Base-by-base conservation (phyloP, 805 yeast species). In the Torulaspora microellipsoides region DNA sequence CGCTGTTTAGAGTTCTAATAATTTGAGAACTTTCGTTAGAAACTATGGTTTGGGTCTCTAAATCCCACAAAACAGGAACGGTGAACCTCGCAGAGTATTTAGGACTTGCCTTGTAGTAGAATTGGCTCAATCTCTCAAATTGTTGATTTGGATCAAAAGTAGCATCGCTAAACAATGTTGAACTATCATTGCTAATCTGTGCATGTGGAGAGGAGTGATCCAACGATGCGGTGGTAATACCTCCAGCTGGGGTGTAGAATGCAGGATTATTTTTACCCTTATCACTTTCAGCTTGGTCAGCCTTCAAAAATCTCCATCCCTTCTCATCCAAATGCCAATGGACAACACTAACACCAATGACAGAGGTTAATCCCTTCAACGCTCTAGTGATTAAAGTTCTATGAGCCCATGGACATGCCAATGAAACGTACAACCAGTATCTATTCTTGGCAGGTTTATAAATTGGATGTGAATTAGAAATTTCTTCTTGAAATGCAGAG, bases 361-460 rank as follows among this genome's bases (percentile, higher is more conserved):
- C 65, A 1, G 77, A 67, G 1, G 73, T 66, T 38, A 84, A 64
- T 1, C 96, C 95, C 68, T 89, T 88, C 49, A 91, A 69, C 10
- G 75, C 65, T 42, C 96, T 69, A 2, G 82, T 73, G 41, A 88
- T 82, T 46, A 90, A 70, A 0, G 90, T 79, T 49, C 98, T 75
- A 60, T 87, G 95, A 1, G 97, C 97, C 78, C 97, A 91, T 3
- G 99, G 98, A 66, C 99, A 91, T 1, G 96, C 96, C 38, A 74
- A 71, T 0, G 93, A 83, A 9, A 88, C 95, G 56, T 85, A 90
- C 43, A 89, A 73, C 66, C 90, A 95, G 61, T 91, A 91, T 56
- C 99, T 75, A 45, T 78, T 78, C 36, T 75, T 72, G 58, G 88
- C 96, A 4, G 96, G 87, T 13, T 79, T 70, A 61, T 80, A 86